Evolutionary conservation across 225 moss, liverwort and hornwort genomes (phyloP), one percentile per base, ranked within the genome.

Genomic region (Climacium dendroides): DNA sequence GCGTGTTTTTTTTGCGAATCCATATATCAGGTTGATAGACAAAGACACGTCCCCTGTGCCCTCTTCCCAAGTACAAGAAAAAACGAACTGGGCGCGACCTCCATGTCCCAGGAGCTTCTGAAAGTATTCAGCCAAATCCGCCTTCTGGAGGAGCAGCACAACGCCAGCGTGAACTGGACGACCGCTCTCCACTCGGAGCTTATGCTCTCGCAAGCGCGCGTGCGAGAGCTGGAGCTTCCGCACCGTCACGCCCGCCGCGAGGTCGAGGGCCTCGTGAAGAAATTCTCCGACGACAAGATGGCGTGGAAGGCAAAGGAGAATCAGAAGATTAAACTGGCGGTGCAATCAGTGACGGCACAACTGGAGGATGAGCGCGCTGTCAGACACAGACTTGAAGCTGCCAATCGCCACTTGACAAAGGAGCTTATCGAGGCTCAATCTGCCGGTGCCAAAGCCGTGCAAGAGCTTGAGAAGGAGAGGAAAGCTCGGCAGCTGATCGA

Each of bases 401-500:
- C 95, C 32, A 98, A 96, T 93, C 95, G 98, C 24, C 96, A 95
- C 64, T 92, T 95, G 73, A 90, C 95, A 0, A 94, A 94, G 82
- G 98, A 98, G 88, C 92, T 98, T 35, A 82, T 93, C 45, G 98
- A 97, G 72, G 92, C 95, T 19, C 96, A 97, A 80, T 86, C 95
- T 61, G 96, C 95, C 11, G 82, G 93, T 23, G 86, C 94, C 19
- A 93, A 92, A 81, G 96, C 92, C 7, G 80, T 91, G 20, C 95
- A 96, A 29, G 98, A 98, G 84, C 90, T 98, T 13, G 98, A 97
- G 90, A 93, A 86, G 62, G 98, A 98, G 89, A 93, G 94, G 81
- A 97, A 96, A 85, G 94, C 96, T 14, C 89, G 97, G 60, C 94
- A 94, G 90, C 93, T 98, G 47, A 95, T 98, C 91, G 97, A 98